Evolutionary conservation across 2,329 filamentous ascomycete species (phyloP), one percentile per base, ranked within the genome.

Genomic region (Canariomyces notabilis): DNA sequence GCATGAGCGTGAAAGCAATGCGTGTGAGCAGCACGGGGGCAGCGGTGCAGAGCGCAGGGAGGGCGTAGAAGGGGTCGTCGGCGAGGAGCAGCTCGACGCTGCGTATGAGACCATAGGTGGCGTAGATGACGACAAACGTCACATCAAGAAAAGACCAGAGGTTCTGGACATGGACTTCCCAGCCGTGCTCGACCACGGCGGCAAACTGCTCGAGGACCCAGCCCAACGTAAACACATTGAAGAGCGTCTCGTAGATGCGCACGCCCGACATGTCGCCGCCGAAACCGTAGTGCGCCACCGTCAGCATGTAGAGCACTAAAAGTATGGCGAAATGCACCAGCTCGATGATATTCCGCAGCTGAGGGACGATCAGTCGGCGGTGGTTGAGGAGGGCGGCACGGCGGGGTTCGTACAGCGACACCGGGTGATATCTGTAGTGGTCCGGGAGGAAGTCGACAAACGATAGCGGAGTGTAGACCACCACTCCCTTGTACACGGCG

Each of bases 371-470:
- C 14, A 87, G 71, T 2, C 84, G 80, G 57, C 84, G 83, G 54
- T 88, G 84, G 53, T 87, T 87, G 12, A 88, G 69, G 4, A 85
- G 59, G 2, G 80, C 79, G 4, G 81, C 81, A 49, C 77, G 75
- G 15, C 79, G 68, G 3, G 83, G 83, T 57, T 86, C 79, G 61
- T 87, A 87, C 0, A 87, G 67, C 3, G 80, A 80, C 35, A 87
- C 82, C 0, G 82, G 81, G 40, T 82, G 80, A 57, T 81, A 74
- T 61, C 86, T 85, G 68, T 87, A 87, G 57, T 84, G 80, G 59
- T 87, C 84, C 0, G 84, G 83, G 2, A 88, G 70, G 44, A 88
- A 85, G 59, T 87, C 83, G 57, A 87, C 76, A 54, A 85, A 85
- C 0, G 79, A 76, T 0, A 79, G 77, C 0, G 83, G 83, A 1